Base-by-base conservation (phyloP, 2,329 filamentous ascomycete genomes). In the Beauveria rudraprayagi region DNA sequence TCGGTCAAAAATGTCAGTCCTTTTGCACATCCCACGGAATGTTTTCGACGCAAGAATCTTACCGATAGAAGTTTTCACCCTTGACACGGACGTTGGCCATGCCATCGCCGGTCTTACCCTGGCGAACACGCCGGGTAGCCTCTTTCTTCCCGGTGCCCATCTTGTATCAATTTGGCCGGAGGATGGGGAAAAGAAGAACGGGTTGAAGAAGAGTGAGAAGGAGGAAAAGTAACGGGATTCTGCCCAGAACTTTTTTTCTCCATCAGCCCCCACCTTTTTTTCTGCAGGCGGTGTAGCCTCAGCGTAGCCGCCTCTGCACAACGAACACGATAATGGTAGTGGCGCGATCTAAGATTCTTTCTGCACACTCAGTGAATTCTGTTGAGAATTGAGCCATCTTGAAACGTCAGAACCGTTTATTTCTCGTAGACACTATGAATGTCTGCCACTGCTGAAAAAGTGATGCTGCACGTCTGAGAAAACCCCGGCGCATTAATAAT, bases 51-150 rank as follows among this genome's bases (percentile, higher is more conserved):
- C 11, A 22, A 54, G 5, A n/a, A 56, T 64, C 80, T 66, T 78
- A 88, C 82, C 90, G 86, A 80, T 97, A 97, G 79, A 97, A 99
- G 80, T 97, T 97, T 82, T 97, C 93, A 77, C 94, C 94, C 79
- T 99, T 99, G 69, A 86, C 82, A 70, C 88, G 91, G 71, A 97
- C 90, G 78, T 97, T 97, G 70, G 78, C 86, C 85, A 96, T 91
- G 73, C 91, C 91, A 85, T 94, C 89, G 67, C 84, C 84, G 55
- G 83, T 84, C 78, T 92, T 93, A 68, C 91, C 91, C 83, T 97
- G 87, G 74, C 92, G 89, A 79, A 83, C 83, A 74, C 89, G 89
- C 77, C 93, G 87, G 74, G 80, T 83, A 66, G 86, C 86, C 78
- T 97, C 93, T 77, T 97, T 97, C 83, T 97, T 97, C 70, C 85